A percentile compares a stretch with the other conserved stretches of the same genome.
Evolutionary conservation across 225 moss, liverwort and hornwort genomes (phyloP).

Genomic region (Takakia lepidozioides): DNA sequence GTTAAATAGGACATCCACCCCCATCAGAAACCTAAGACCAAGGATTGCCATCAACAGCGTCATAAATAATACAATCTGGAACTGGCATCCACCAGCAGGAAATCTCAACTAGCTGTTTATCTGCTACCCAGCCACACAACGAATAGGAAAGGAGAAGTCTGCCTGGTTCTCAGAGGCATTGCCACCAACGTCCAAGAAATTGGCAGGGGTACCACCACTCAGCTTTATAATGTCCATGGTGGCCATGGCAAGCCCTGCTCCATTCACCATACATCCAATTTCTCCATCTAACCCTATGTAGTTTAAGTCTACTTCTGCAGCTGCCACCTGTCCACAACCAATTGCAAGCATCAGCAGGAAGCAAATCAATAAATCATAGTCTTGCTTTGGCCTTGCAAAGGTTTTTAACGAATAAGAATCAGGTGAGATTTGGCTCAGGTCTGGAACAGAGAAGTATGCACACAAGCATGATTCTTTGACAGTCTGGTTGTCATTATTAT

Average conservation of each 20-base stretch:
- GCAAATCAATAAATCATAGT: background rate
- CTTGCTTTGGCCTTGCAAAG: background rate
- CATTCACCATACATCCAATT: slow-evolving; percentile 99
- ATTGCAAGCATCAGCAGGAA: slow-evolving; percentile 10
- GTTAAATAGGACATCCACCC: too few species aligned
- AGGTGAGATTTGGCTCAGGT: too few species aligned
- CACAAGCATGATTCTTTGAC: too few species aligned
- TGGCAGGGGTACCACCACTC: slow-evolving; percentile 94
- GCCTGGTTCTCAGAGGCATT: slow-evolving; percentile 91
- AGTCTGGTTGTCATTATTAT: too few species aligned
- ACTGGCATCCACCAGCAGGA: too few species aligned
- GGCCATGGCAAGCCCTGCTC: slow-evolving; percentile 98
- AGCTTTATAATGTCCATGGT: slow-evolving; percentile 99
- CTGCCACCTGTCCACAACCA: slow-evolving; percentile 55
- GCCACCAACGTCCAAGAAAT: slow-evolving; percentile 97
- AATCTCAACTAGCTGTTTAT: too few species aligned
- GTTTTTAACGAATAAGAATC: too few species aligned
- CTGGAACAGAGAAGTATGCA: too few species aligned
- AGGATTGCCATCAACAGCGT: too few species aligned
- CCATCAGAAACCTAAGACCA: too few species aligned
- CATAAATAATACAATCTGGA: too few species aligned
- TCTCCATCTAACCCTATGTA: slow-evolving; percentile 96
- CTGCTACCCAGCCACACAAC: too few species aligned
- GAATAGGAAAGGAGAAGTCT: slow-evolving; percentile 9
- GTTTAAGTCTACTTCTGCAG: slow-evolving; percentile 83